Evolutionary conservation across 306 rosid species (phyloP), one percentile per base, ranked within the genome.

Genomic region (Elaeagnus macrophylla): DNA sequence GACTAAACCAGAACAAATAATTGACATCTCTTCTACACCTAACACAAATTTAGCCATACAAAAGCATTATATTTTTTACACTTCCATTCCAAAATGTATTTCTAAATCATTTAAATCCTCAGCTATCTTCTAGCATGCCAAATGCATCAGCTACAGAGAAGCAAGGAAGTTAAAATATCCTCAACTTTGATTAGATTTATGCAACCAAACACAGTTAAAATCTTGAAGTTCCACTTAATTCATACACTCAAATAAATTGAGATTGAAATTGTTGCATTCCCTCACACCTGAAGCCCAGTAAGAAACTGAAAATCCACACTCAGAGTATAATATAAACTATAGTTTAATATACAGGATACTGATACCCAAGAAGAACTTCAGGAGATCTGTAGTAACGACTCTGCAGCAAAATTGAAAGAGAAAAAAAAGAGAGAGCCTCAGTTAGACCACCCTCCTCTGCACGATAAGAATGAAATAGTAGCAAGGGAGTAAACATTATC

Each of bases 371-470:
- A 66, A 93, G 89, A 69, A 93, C 99, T 79, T 93, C 99, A 32
- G 99, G 99, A 61, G 99, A 87, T 54, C 99, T 81, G 61, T 93
- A 93, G 72, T 93, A 93, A 39, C 99, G 99, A 70, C 96, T 87
- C 99, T 93, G 94, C 88, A 78, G 14, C 48, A 59, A 53, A 61
- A 67, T 56, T 59, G 57, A 53, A 53, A 53, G 32, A 25, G 32
- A 25, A 1, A 25, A 25, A 25, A 25, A 25, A 25, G 32, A n/a
- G n/a, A n/a, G n/a, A n/a, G 32, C 32, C 53, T 16, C 10, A 54
- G 40, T 62, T 69, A 54, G 46, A 47, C 60, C 67, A 67, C 51
- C 41, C 56, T 54, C 67, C 56, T 47, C 53, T 20, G 59, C 61
- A 68, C 14, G 75, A 58, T 43, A 66, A 46, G 53, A 57, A 14